phyloP scores from a whole-genome alignment of 1,284 basidiomycete genomes.

The Peniophora sp. region DNA sequence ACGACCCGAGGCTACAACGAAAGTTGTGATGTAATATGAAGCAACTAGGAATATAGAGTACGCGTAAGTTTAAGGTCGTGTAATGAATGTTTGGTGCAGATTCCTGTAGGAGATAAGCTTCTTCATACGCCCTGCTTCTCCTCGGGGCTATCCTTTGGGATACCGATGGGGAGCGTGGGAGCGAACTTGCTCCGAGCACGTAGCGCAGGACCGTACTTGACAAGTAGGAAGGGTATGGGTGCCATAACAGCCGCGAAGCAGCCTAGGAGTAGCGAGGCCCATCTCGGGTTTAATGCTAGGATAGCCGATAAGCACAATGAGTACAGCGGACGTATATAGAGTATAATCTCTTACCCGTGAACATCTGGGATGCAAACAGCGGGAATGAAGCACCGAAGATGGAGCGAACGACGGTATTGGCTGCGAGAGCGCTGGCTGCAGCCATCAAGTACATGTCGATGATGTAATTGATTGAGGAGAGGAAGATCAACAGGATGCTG shows the following conservation, averaged over 20 bases:
- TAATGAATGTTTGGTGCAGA: too few species aligned
- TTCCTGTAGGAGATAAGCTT: too few species aligned
- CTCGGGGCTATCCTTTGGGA: background rate
- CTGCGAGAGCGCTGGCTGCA: slow-evolving; percentile 30
- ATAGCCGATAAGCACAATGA: slow-evolving; percentile 25
- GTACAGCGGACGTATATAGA: too few species aligned
- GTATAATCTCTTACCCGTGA: too few species aligned
- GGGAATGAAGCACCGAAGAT: slow-evolving; percentile 19
- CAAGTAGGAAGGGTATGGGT: slow-evolving; percentile 29
- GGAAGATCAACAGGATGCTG: slow-evolving; percentile 42
- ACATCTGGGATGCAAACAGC: slow-evolving; percentile 34
- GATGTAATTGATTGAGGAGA: slow-evolving; percentile 33
- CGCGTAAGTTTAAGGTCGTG: too few species aligned
- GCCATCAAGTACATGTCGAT: slow-evolving; percentile 30
- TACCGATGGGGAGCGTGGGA: slow-evolving; percentile 7
- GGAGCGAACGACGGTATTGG: slow-evolving; percentile 27
- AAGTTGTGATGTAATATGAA: too few species aligned
- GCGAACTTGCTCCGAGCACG: slow-evolving; percentile 22
- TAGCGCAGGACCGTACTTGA: slow-evolving; percentile 20
- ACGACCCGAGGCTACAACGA: too few species aligned
- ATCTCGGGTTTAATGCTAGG: slow-evolving; percentile 24
- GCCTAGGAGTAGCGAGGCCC: slow-evolving; percentile 26
- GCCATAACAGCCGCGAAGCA: slow-evolving; percentile 20
- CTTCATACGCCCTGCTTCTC: background rate
- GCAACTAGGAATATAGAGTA: too few species aligned